Evolutionary conservation across 2,329 filamentous ascomycete genomes (phyloP), one percentile per base, ranked within the genome.

Genomic region (Biscogniauxia sp.): DNA sequence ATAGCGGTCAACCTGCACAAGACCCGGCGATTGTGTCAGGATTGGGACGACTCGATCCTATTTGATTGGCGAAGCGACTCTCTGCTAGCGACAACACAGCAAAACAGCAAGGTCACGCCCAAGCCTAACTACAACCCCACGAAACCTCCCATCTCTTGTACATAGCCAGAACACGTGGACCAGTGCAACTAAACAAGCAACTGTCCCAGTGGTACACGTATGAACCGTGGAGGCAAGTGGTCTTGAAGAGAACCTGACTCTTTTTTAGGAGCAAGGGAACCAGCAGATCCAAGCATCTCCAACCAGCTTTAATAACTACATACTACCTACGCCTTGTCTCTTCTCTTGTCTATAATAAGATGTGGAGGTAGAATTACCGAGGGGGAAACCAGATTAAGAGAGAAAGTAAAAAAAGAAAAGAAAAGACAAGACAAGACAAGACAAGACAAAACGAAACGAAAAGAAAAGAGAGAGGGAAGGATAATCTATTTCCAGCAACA

Each of bases 121-220:
- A 52, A 64, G 69, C 68, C 70, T 64, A 65, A 70, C 63, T 69
- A 63, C 69, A 52, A 72, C 69, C 68, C 68, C 67, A 70, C 68
- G 67, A 68, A 67, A 62, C 62, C 55, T 59, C 63, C 68, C 66
- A 63, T 63, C 60, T 58, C 66, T 60, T 60, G 60, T 66, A 66
- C 68, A 64, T 59, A 37, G 58, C 64, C 58, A 61, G 69, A 68
- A 72, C 70, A 72, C 70, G 70, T 72, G 70, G 69, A 72, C 70
- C 63, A 66, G 64, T 69, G 66, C 65, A 61, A 69, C 68, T 58
- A 66, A 54, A 64, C 53, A 64, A 25, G 62, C 53, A 60, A 63
- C 58, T 65, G 65, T 65, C 63, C 58, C 66, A 69, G 69, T 68
- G 65, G 69, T 68, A 72, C 70, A 70, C 70, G 70, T 71, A 70